phyloP scores from a whole-genome alignment of 352 stramenopile species.

The Phytophthora aleatoria region DNA sequence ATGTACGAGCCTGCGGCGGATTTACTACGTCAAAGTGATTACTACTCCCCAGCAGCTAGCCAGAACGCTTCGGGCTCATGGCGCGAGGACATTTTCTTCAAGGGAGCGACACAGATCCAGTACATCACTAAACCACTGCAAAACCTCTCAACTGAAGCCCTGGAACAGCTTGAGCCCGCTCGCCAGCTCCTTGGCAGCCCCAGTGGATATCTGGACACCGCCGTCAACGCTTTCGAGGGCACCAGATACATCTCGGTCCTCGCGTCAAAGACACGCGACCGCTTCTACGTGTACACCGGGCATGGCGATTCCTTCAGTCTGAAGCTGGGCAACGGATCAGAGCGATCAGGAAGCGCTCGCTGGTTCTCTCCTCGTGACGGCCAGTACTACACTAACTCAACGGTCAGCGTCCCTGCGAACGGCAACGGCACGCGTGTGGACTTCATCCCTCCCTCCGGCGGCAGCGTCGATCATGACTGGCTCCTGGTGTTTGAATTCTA shows the following conservation, averaged over 20 bases:
- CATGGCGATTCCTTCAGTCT: constrained; percentile 30
- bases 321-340: constrained; percentile 11
- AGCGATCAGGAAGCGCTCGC: constrained; percentile 10
- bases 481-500: constrained; percentile 29
- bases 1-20: constrained; percentile 29
- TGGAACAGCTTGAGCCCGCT: constrained; percentile 18
- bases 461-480: constrained; percentile 29
- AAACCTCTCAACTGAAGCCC: constrained; percentile 1
- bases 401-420: constrained; percentile 12
- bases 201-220: constrained; percentile 2
- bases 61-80: constrained; percentile 26
- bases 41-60: constrained; percentile 19
- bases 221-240: constrained; percentile 21
- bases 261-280: constrained; percentile 12
- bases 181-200: constrained; percentile 20
- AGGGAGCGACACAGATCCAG: constrained; percentile 26
- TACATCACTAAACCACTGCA: constrained; percentile 31
- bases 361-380: constrained; percentile 35
- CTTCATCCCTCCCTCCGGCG: constrained; percentile 24
- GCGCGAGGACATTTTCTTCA: constrained; percentile 26
- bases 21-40: constrained; percentile 24
- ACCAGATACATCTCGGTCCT: constrained; percentile 33
- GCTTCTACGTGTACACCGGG: constrained; percentile 25
- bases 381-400: constrained; percentile 11
- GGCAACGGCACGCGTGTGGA: constrained; percentile 19